Conservation (phyloP, 345 rosid genomes). For the Theobroma cacao region DNA sequence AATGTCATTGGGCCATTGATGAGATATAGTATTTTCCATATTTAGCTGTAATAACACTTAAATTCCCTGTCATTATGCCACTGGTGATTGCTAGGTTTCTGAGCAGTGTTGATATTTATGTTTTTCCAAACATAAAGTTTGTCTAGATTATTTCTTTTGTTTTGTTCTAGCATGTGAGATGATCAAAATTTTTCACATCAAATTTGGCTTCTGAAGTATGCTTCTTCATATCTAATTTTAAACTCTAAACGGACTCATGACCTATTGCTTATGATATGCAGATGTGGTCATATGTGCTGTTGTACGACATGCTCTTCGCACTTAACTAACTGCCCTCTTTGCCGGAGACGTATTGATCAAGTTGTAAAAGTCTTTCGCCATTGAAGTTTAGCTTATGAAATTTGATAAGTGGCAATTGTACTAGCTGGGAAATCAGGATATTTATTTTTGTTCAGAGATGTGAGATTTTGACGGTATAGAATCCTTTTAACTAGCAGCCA, state of each 20-base stretch:
- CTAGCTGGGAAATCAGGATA: neutral
- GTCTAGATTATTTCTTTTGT: neutral
- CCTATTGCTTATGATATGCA: constrained; percentile 28
- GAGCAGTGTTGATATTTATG: neutral
- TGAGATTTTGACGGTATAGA: neutral
- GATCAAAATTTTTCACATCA: neutral
- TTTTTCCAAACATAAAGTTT: neutral
- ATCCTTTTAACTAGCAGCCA: constrained; percentile 4
- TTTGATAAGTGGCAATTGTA: neutral
- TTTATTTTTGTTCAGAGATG: neutral
- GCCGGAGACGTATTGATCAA: constrained; percentile 80
- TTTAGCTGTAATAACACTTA: neutral
- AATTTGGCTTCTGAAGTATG: neutral
- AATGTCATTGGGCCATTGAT: neutral
- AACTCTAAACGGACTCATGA: neutral
- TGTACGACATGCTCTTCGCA: constrained; percentile 72
- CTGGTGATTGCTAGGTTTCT: neutral
- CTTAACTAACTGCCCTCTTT: constrained; percentile 78
- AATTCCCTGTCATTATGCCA: neutral
- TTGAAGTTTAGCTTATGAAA: constrained; percentile 26
- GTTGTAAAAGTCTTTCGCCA: constrained; percentile 85
- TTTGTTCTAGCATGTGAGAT: neutral
- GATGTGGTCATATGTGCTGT: constrained; percentile 99
- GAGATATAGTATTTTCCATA: neutral
- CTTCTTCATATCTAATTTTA: neutral